Evolutionary conservation across 177 flowering plant species (phyloP).

Genomic region (Telopea speciosissima): DNA sequence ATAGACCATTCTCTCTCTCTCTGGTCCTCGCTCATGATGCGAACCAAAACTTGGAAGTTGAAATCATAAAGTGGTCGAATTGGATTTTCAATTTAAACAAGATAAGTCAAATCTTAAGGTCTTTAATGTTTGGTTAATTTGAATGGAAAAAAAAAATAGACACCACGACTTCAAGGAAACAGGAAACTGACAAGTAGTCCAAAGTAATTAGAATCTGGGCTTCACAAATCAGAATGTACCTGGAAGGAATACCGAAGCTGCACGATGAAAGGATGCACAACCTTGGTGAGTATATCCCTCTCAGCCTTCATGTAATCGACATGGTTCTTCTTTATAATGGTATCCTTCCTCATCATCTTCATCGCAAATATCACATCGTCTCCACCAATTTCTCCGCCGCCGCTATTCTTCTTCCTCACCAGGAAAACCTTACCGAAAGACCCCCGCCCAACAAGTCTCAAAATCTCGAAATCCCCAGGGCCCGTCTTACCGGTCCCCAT

Average conservation of each 20-base stretch:
- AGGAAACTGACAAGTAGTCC: not conserved
- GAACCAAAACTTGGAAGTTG: too few relatives aligned
- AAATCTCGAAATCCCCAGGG: conserved; percentile 65
- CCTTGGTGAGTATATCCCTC: conserved; percentile 86
- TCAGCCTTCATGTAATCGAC: conserved; percentile 94
- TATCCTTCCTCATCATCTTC: conserved; percentile 89
- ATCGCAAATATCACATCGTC: conserved; percentile 72
- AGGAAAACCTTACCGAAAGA: conserved; percentile 85
- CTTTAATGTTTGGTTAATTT: too few relatives aligned
- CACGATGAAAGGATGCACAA: conserved; percentile 82
- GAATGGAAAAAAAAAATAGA: not conserved
- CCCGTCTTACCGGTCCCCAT: conserved; percentile 29
- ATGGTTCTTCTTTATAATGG: conserved; percentile 82
- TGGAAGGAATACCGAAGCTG: conserved; percentile 90
- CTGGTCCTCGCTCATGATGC: too few relatives aligned
- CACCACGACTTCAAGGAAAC: not conserved
- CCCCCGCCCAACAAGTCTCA: conserved; percentile 78
- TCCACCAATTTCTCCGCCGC: conserved; percentile 7
- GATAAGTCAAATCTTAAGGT: not conserved
- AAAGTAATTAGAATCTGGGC: not conserved
- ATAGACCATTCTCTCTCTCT: too few relatives aligned
- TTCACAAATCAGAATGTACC: conserved; percentile 26
- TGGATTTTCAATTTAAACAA: too few relatives aligned
- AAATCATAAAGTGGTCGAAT: too few relatives aligned
- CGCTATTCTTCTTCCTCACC: conserved; percentile 44